Percentiles rank a stretch among this genome's conserved stretches.
Evolutionary conservation across 2,329 filamentous ascomycete genomes (phyloP).

Genomic region (Diaporthe ampelina): DNA sequence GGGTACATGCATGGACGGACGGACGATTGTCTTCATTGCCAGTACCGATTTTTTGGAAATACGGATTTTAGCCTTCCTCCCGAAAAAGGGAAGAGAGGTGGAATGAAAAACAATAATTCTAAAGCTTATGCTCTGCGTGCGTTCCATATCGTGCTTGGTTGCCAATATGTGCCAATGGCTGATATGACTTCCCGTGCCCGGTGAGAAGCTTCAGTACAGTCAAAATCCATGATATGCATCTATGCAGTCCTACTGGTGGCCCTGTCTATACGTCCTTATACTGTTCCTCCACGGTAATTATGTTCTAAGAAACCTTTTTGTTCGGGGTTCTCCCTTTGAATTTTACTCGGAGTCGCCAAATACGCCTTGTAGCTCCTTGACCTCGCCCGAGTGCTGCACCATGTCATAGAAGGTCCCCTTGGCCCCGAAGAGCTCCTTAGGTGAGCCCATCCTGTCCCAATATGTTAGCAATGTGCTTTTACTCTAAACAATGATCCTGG

Average conservation of each 20-base stretch:
- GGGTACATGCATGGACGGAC: neutral
- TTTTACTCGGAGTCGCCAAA: slow-evolving; percentile 26
- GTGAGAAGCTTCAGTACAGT: neutral
- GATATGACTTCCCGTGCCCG: neutral
- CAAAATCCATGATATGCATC: neutral
- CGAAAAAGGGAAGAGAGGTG: neutral
- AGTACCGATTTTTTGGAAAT: neutral
- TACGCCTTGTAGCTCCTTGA: slow-evolving; percentile 57
- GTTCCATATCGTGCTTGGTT: neutral
- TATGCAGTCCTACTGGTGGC: neutral
- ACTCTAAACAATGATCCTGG: neutral
- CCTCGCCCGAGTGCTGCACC: slow-evolving; percentile 68
- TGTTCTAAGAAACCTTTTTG: neutral
- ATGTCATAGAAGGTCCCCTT: slow-evolving; percentile 67
- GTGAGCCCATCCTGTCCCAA: slow-evolving; percentile 57
- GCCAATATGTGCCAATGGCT: neutral
- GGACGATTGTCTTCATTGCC: neutral
- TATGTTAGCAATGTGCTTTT: slow-evolving; percentile 30
- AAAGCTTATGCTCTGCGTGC: neutral
- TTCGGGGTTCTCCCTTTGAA: neutral
- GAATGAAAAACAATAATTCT: slow-evolving; percentile 6
- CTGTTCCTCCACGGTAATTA: neutral
- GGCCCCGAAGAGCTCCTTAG: slow-evolving; percentile 60
- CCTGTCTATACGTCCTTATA: slow-evolving; percentile 4
- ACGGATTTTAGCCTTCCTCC: neutral